These are phyloP conservation scores for Incumbomyces lentus DNA, from an alignment of 2,329 filamentous ascomycete genomes.

Conservation along the genomic window DNA sequence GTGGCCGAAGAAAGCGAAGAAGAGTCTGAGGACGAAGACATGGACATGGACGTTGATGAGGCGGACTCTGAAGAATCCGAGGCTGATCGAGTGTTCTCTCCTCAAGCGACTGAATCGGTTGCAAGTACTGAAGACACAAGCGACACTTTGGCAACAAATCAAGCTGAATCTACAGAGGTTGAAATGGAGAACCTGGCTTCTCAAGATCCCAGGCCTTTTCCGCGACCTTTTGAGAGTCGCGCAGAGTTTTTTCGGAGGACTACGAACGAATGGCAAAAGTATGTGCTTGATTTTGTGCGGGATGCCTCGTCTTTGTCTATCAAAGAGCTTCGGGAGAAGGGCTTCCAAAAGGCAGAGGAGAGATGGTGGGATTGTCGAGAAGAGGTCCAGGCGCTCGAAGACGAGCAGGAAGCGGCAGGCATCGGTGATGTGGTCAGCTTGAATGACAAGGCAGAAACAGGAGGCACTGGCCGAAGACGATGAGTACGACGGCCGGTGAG, in stretches of 20 bases:
- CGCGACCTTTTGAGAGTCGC: conserved; percentile 74
- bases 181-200: conserved; percentile 32
- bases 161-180: conserved; percentile 19
- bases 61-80: conserved; percentile 41
- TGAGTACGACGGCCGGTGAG: neutral
- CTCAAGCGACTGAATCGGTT: conserved; percentile 23
- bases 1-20: conserved; percentile 54
- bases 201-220: conserved; percentile 66
- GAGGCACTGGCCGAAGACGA: conserved; percentile 38
- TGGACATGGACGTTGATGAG: conserved; percentile 33
- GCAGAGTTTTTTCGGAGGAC: conserved; percentile 88
- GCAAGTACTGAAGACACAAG: conserved; percentile 30
- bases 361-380: conserved; percentile 99
- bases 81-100: conserved; percentile 34
- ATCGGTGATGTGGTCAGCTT: conserved; percentile 91
- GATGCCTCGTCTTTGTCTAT: conserved; percentile 46
- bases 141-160: neutral
- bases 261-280: conserved; percentile 79
- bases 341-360: conserved; percentile 83
- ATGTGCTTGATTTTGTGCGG: conserved; percentile 67
- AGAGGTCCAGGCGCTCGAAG: conserved; percentile 81
- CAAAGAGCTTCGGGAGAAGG: conserved; percentile 87
- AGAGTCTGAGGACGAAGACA: conserved; percentile 33
- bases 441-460: conserved; percentile 55
- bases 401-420: conserved; percentile 89